Evolutionary conservation across 1,284 basidiomycete species (phyloP).

Genomic region (Apiotrichum gamsii): DNA sequence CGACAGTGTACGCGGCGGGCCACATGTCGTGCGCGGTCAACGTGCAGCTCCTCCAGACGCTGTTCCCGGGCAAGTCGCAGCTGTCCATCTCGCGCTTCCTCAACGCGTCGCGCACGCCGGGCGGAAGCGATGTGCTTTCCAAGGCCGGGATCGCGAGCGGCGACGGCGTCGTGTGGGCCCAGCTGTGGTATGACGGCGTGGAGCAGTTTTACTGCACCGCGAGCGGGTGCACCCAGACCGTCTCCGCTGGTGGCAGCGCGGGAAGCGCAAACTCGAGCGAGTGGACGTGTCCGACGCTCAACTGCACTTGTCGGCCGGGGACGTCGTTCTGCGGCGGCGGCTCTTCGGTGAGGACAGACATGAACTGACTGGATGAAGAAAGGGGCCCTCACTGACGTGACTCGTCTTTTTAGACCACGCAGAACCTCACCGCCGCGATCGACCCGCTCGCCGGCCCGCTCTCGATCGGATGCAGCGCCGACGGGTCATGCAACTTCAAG

Average conservation of each 20-base stretch:
- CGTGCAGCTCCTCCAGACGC: slow-evolving; percentile 69
- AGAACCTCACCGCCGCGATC: slow-evolving; percentile 55
- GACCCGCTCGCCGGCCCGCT: slow-evolving; percentile 41
- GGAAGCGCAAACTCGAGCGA: slow-evolving; percentile 40
- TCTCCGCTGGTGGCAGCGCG: slow-evolving; percentile 22
- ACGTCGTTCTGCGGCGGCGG: slow-evolving; percentile 67
- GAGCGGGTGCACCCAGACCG: slow-evolving; percentile 60
- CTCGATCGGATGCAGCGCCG: slow-evolving; percentile 59
- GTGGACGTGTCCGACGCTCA: slow-evolving; percentile 65
- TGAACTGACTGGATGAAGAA: too few relatives aligned
- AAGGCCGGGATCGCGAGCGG: slow-evolving; percentile 48
- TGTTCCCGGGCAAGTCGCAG: slow-evolving; percentile 62
- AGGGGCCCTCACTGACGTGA: too few relatives aligned
- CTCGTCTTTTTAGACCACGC: slow-evolving; percentile 4
- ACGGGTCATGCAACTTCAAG: slow-evolving; percentile 66
- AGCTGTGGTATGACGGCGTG: slow-evolving; percentile 73
- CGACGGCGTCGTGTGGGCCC: slow-evolving; percentile 58
- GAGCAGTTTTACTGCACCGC: slow-evolving; percentile 74
- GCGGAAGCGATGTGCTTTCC: slow-evolving; percentile 30
- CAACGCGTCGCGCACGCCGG: slow-evolving; percentile 60
- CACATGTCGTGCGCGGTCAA: slow-evolving; percentile 47
- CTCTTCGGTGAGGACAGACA: not conserved
- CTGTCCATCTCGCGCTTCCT: slow-evolving; percentile 71
- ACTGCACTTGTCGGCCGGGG: slow-evolving; percentile 63
- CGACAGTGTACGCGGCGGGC: slow-evolving; percentile 28